Evolutionary conservation across 495 filamentous ascomycete genomes (phyloP), one percentile per base, ranked within the genome.

Genomic region (Aspergillus mulundensis): DNA sequence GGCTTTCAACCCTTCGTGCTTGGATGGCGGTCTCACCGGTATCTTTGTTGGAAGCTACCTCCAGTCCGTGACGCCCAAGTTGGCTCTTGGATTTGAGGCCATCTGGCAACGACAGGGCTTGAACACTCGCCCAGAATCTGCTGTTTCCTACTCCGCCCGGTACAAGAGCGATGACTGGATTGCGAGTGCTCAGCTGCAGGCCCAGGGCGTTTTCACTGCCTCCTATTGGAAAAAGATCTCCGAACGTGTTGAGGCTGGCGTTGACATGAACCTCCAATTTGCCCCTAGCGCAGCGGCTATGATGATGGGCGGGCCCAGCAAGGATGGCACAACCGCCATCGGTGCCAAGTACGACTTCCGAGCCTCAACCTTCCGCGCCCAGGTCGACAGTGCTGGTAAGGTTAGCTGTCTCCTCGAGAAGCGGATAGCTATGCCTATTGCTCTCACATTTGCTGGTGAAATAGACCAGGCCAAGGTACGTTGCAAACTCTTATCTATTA

Each of bases 271-370:
- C 67, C 82, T 99, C 52, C 83, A 88, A 60, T 86, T 96, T 64
- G 81, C 83, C 30, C 90, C 90, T 48, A 76, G 59, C 39, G 63
- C 74, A 14, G 75, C 84, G 42, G 76, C 79, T 47, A 75, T 76
- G 42, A 84, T 94, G 85, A 88, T 88, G 67, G 86, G 84, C 59
- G 79, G 82, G 19, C 67, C 82, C 46, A 81, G 82, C 63, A 90
- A 89, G 65, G 93, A 97, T 62, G 95, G 95, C 42, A 81, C 88
- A 47, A 91, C 94, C 53, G 88, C 91, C 39, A 79, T 97, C 62
- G 95, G 94, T 66, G 91, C 90, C 62, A 99, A 97, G 76, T 99
- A 99, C 71, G 94, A 97, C 67, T 99, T 99, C 85, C 81, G 90
- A 55, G 86, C 89, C 67, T 93, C 90, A 36, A 92, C 89, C 10